These are phyloP conservation scores for Linderniella brevidens DNA, from an alignment of 257 asterid genomes.

Conservation along the genomic window DNA sequence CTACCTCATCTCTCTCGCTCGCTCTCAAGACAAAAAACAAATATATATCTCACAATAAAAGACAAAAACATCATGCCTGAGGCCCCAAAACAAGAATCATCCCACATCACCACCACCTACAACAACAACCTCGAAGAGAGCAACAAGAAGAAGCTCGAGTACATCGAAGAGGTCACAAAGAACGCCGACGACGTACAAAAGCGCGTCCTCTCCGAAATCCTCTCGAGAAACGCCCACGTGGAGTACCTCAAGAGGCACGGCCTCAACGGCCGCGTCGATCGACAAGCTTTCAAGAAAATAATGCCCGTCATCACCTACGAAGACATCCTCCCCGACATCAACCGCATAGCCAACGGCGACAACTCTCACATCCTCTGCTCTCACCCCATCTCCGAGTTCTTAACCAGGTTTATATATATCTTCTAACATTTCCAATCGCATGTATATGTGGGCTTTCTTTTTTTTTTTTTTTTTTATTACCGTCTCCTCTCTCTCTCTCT, in stretches of 20 bases:
- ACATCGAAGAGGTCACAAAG: conserved; percentile 44
- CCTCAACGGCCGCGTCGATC: conserved; percentile 27
- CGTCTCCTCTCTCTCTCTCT: too few species aligned
- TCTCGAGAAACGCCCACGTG: conserved; percentile 30
- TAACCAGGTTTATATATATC: conserved; percentile 6
- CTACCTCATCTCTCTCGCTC: background rate
- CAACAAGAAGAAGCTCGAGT: conserved; percentile 29
- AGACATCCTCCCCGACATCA: conserved; percentile 47
- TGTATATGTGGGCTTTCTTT: conserved; percentile 1
- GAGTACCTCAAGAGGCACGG: conserved; percentile 43
- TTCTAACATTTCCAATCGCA: too few species aligned
- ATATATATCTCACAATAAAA: background rate
- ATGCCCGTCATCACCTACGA: conserved; percentile 57
- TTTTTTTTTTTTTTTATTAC: too few species aligned
- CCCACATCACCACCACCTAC: too few species aligned
- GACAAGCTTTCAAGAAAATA: conserved; percentile 36
- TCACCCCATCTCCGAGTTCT: conserved; percentile 12
- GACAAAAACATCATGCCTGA: too few species aligned
- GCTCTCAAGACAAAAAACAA: background rate
- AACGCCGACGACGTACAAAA: conserved; percentile 42
- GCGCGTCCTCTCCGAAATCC: conserved; percentile 38
- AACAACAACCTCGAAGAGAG: background rate
- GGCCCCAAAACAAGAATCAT: conserved; percentile 22
- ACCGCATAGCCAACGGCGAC: conserved; percentile 10
- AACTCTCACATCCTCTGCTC: conserved; percentile 12